Evolutionary conservation across 306 rosid genomes (phyloP).

Genomic region (Urtica urens): DNA sequence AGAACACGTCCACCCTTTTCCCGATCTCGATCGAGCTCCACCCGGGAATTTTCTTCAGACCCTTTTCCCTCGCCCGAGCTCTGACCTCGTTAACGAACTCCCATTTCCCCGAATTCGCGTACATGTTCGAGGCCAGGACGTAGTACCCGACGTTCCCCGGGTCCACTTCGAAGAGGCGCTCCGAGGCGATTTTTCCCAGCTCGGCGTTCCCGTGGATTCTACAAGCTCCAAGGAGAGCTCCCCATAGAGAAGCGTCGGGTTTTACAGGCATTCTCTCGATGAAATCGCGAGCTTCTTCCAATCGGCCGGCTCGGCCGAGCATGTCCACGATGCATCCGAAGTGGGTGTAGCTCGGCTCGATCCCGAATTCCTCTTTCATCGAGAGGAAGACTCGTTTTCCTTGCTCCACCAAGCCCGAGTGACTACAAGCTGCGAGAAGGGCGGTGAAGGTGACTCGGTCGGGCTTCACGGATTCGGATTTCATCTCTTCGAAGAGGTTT

Average conservation of each 20-base stretch:
- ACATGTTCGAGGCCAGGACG: conserved; percentile 35
- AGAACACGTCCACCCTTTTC: conserved; percentile 42
- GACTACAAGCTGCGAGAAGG: conserved; percentile 39
- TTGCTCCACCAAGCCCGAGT: conserved; percentile 35
- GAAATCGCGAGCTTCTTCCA: conserved; percentile 28
- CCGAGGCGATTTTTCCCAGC: conserved; percentile 30
- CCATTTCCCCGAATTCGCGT: conserved; percentile 35
- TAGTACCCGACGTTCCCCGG: conserved; percentile 36
- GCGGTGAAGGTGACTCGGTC: conserved; percentile 35
- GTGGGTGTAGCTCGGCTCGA: conserved; percentile 30
- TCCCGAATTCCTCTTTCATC: conserved; percentile 35
- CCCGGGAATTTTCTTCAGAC: conserved; percentile 37
- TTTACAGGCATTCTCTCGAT: conserved; percentile 29
- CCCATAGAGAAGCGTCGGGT: conserved; percentile 46
- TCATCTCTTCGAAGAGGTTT: conserved; percentile 31
- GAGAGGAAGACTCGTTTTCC: conserved; percentile 27
- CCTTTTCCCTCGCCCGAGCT: conserved; percentile 30
- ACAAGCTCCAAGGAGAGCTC: conserved; percentile 51
- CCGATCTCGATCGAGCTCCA: conserved; percentile 46
- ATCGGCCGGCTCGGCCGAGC: conserved; percentile 42
- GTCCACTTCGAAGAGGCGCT: conserved; percentile 35
- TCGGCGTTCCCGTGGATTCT: conserved; percentile 39
- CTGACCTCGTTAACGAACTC: conserved; percentile 39
- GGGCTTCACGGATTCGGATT: conserved; percentile 23
- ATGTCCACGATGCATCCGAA: conserved; percentile 45